Evolutionary conservation across 2,329 filamentous ascomycete genomes (phyloP).

Genomic region (Fusarium buharicum): DNA sequence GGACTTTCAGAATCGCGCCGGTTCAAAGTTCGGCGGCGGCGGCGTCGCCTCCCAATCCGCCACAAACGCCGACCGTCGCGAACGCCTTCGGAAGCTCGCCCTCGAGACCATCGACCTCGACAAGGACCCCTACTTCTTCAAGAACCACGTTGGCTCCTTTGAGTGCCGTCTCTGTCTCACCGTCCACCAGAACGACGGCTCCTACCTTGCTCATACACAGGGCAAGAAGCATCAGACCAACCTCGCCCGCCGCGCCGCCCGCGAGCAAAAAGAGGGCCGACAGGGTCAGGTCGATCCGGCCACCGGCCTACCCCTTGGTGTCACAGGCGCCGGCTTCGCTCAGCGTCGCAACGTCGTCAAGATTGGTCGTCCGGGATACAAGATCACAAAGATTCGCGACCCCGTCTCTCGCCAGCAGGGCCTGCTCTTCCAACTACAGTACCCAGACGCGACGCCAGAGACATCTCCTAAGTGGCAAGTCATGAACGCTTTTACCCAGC

Average conservation of each 20-base stretch:
- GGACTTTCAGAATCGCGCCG: constrained; percentile 90
- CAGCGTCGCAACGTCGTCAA: constrained; percentile 88
- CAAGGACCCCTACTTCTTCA: constrained; percentile 99
- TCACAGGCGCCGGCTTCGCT: constrained; percentile 72
- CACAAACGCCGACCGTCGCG: constrained; percentile 95
- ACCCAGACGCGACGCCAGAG: constrained; percentile 84
- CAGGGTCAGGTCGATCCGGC: constrained; percentile 71
- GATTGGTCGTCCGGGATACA: constrained; percentile 96
- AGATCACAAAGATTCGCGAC: constrained; percentile 96
- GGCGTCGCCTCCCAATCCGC: constrained; percentile 93
- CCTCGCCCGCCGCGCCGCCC: constrained; percentile 92
- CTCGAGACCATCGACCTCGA: constrained; percentile 99
- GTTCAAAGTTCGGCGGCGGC: constrained; percentile 97
- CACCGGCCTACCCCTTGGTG: constrained; percentile 76
- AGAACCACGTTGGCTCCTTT: constrained; percentile 98
- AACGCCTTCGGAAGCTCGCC: constrained; percentile 96
- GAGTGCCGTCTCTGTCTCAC: constrained; percentile 97
- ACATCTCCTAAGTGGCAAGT: constrained; percentile 87
- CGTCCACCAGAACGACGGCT: constrained; percentile 98
- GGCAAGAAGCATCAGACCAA: constrained; percentile 99
- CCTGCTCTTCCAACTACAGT: constrained; percentile 94
- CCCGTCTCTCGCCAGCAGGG: constrained; percentile 89
- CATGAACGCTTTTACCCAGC: constrained; percentile 98
- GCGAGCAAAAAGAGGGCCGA: constrained; percentile 90
- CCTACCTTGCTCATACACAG: constrained; percentile 97